These are phyloP conservation scores for Chaetoscypha palmicola DNA, from an alignment of 2,329 filamentous ascomycete species.

Conservation along the genomic window DNA sequence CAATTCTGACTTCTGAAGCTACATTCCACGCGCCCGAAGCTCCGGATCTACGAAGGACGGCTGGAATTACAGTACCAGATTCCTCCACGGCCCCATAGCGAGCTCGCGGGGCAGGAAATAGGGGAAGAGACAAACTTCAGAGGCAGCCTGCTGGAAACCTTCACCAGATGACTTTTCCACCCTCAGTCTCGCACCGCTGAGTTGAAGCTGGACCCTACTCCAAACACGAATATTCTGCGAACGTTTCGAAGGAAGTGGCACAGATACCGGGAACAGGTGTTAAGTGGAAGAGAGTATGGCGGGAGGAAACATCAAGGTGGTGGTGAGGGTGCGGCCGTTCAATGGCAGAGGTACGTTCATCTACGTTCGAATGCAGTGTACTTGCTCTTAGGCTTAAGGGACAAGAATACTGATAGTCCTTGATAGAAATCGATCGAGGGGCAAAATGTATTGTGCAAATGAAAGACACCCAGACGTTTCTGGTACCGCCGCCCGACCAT, in stretches of 20 bases:
- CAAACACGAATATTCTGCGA: neutral
- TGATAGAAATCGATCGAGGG: slow-evolving; percentile 74
- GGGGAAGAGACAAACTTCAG: neutral
- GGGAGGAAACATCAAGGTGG: slow-evolving; percentile 98
- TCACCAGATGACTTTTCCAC: slow-evolving; percentile 7
- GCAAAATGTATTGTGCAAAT: slow-evolving; percentile 98
- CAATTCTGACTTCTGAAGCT: too few relatives aligned
- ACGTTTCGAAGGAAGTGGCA: slow-evolving; percentile 7
- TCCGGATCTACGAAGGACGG: too few relatives aligned
- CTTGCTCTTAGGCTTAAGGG: neutral
- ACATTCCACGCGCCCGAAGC: too few relatives aligned
- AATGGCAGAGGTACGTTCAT: slow-evolving; percentile 75
- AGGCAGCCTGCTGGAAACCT: neutral
- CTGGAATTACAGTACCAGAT: too few relatives aligned
- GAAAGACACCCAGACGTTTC: slow-evolving; percentile 85
- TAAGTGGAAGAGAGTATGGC: slow-evolving; percentile 27
- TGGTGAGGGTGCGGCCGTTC: slow-evolving; percentile 93
- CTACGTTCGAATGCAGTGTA: neutral
- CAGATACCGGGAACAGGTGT: slow-evolving; percentile 7
- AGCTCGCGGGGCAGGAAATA: too few relatives aligned
- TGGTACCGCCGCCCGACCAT: slow-evolving; percentile 63
- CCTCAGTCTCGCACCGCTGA: slow-evolving; percentile 1
- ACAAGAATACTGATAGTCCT: slow-evolving; percentile 9
- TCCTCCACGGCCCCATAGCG: neutral
- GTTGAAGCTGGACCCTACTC: slow-evolving; percentile 2